Conservation (phyloP, 352 stramenopile species). For the Phytophthora hibernalis region DNA sequence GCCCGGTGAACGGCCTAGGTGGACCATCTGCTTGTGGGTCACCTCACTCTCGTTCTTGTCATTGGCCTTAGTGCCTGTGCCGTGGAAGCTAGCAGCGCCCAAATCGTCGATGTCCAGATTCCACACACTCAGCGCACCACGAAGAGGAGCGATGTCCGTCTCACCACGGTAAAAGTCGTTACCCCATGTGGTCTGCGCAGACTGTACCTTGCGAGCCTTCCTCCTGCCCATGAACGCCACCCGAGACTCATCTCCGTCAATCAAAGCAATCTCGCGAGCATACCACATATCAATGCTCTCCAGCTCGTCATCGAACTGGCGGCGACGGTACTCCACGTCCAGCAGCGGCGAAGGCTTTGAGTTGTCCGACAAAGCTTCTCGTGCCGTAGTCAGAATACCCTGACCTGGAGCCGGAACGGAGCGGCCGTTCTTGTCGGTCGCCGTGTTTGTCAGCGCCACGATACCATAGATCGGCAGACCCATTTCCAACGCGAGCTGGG, state of each 20-base stretch:
- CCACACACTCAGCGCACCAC: conserved; percentile 69
- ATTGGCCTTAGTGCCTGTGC: conserved; percentile 86
- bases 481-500: conserved; percentile 88
- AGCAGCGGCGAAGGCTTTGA: conserved; percentile 60
- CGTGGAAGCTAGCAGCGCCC: conserved; percentile 80
- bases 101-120: conserved; percentile 80
- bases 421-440: conserved; percentile 89
- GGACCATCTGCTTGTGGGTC: conserved; percentile 84
- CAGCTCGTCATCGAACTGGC: conserved; percentile 80
- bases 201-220: conserved; percentile 65
- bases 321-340: conserved; percentile 75
- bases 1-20: conserved; percentile 75
- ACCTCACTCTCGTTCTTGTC: conserved; percentile 91
- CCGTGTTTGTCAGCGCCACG: conserved; percentile 84
- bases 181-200: conserved; percentile 67
- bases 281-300: conserved; percentile 80
- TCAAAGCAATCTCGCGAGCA: conserved; percentile 56
- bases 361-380: conserved; percentile 44
- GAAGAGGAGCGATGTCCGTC: conserved; percentile 69
- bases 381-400: conserved; percentile 86
- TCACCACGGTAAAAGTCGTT: conserved; percentile 65
- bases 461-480: conserved; percentile 88
- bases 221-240: conserved; percentile 56
- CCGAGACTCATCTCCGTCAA: conserved; percentile 45
- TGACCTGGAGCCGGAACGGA: conserved; percentile 87